A percentile compares a stretch with the other conserved stretches of the same genome.
These are phyloP conservation scores for Apophysomyces ossiformis DNA, from an alignment of 371 early-diverging fungal genomes.

Conservation along the genomic window DNA sequence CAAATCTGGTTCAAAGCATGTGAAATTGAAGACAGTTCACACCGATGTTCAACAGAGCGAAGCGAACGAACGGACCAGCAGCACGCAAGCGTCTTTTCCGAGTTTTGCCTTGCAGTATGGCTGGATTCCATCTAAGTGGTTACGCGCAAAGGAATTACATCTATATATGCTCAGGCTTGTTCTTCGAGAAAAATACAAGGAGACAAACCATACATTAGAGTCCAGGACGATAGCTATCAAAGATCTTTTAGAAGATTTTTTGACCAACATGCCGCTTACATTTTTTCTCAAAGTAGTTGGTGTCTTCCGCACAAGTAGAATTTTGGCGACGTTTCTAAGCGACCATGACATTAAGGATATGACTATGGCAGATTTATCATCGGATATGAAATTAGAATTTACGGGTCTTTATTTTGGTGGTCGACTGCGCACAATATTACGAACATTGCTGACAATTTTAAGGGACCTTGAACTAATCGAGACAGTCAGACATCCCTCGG, in stretches of 20 bases:
- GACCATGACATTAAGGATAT: slow-evolving; percentile 8
- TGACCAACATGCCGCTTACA: slow-evolving; percentile 18
- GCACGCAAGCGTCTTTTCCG: slow-evolving; percentile 10
- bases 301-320: slow-evolving; percentile 8
- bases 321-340: slow-evolving; percentile 18
- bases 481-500: neutral
- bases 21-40: slow-evolving; percentile 1
- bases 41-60: slow-evolving; percentile 2
- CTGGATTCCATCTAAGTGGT: slow-evolving; percentile 28
- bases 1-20: neutral
- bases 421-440: slow-evolving; percentile 15
- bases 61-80: neutral
- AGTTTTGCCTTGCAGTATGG: slow-evolving; percentile 25
- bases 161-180: slow-evolving; percentile 15
- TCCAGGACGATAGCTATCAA: neutral
- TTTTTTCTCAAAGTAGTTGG: slow-evolving; percentile 23
- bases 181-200: neutral
- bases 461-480: slow-evolving; percentile 20
- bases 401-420: neutral
- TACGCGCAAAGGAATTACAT: slow-evolving; percentile 29
- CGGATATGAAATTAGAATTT: slow-evolving; percentile 14
- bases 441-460: slow-evolving; percentile 13
- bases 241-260: slow-evolving; percentile 4
- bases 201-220: neutral
- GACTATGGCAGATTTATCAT: slow-evolving; percentile 12